A percentile compares a stretch with the other conserved stretches of the same genome.
Conservation (phyloP, 371 early-diverging fungal genomes). For the Rhizopus sp. region DNA sequence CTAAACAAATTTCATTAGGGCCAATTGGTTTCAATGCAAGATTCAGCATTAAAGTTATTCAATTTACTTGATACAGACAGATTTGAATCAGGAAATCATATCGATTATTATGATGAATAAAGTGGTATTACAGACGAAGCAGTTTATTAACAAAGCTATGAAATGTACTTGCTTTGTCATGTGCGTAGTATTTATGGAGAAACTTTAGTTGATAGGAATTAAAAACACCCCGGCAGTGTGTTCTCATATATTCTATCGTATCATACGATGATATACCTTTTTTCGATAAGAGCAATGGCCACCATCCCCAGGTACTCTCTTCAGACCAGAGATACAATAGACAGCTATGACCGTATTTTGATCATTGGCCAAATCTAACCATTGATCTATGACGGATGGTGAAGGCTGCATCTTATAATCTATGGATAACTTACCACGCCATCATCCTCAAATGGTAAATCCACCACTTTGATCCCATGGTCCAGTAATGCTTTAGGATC, state of each 20-base stretch:
- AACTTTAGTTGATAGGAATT: slow-evolving; percentile 33
- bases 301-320: slow-evolving; percentile 72
- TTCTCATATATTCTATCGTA: slow-evolving; percentile 75
- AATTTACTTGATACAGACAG: slow-evolving; percentile 52
- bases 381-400: slow-evolving; percentile 60
- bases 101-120: slow-evolving; percentile 77
- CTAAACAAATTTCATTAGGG: slow-evolving; percentile 31
- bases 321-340: slow-evolving; percentile 88
- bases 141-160: slow-evolving; percentile 47
- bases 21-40: slow-evolving; percentile 73
- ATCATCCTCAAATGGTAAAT: slow-evolving; percentile 59
- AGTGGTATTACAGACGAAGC: background rate
- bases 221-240: slow-evolving; percentile 79
- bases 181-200: too few species aligned
- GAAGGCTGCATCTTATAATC: slow-evolving; percentile 61
- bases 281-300: slow-evolving; percentile 82
- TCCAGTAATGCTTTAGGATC: slow-evolving; percentile 66
- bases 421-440: slow-evolving; percentile 49
- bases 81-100: slow-evolving; percentile 76
- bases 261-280: slow-evolving; percentile 80
- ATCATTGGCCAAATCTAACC: slow-evolving; percentile 64
- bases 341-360: slow-evolving; percentile 71
- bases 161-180: slow-evolving; percentile 48
- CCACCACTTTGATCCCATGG: slow-evolving; percentile 35
- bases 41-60: slow-evolving; percentile 67